A percentile compares a stretch with the other conserved stretches of the same genome.
Conservation (phyloP, 2,329 filamentous ascomycete species). For the Zarea fungicola region DNA sequence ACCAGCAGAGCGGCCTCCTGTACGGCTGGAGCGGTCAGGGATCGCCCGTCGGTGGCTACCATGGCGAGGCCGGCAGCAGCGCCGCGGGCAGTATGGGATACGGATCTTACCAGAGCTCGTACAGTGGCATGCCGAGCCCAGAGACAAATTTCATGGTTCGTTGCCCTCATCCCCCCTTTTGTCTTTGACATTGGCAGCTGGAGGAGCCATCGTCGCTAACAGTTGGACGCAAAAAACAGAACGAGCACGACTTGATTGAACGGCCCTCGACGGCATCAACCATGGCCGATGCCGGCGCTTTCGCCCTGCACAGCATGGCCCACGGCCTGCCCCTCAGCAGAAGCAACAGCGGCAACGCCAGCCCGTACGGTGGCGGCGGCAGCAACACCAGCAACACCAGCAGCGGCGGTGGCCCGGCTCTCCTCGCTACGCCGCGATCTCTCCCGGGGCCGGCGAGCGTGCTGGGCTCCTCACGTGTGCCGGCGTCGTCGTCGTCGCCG, state of each 20-base stretch:
- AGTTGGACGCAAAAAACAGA: not conserved
- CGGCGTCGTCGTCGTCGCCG: conserved; percentile 3
- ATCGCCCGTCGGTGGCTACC: not conserved
- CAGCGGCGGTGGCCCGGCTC: too few relatives aligned
- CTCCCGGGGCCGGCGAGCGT: conserved; percentile 2
- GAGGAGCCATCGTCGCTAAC: too few relatives aligned
- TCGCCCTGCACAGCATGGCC: conserved; percentile 11
- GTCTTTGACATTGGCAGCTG: not conserved
- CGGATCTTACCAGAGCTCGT: not conserved
- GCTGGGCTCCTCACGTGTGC: conserved; percentile 5
- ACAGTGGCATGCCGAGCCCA: conserved; percentile 3
- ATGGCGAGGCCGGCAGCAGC: not conserved
- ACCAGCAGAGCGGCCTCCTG: not conserved
- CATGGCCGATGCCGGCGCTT: conserved; percentile 2
- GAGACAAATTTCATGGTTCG: conserved; percentile 10
- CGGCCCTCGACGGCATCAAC: conserved; percentile 1
- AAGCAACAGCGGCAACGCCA: not conserved
- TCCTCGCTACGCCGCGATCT: conserved; percentile 1
- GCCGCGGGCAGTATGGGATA: not conserved
- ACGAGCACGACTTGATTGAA: conserved; percentile 3
- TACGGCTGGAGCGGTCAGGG: not conserved
- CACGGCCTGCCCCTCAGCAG: not conserved
- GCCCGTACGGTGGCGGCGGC: not conserved
- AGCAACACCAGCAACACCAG: not conserved
- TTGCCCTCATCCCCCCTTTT: not conserved